These are phyloP conservation scores for Trametes meyenii DNA, from an alignment of 768 basidiomycete species.

Conservation along the genomic window DNA sequence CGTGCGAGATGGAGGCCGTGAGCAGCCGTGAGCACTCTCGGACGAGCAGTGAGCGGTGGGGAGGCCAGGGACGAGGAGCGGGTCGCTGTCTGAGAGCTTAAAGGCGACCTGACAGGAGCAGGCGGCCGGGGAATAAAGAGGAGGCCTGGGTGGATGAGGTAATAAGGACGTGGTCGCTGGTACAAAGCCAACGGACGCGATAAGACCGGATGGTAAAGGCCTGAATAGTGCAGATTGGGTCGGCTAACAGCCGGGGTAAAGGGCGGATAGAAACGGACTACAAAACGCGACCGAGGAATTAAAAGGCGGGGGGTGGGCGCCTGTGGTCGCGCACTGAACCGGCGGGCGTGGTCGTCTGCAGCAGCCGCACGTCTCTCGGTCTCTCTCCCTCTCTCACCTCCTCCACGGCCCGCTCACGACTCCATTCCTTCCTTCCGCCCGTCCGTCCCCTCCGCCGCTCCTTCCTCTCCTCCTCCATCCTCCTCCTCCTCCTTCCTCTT, in stretches of 20 bases:
- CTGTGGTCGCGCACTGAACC: no score
- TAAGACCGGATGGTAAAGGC: conserved; percentile 4
- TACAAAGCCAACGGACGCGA: not conserved
- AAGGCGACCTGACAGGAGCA: not conserved
- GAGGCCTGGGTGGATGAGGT: not conserved
- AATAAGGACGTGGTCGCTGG: conserved; percentile 1
- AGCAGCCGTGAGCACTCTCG: not conserved
- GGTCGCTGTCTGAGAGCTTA: not conserved
- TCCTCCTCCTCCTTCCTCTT: conserved; percentile 1
- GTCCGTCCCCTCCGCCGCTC: conserved; percentile 7
- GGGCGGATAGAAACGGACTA: not conserved
- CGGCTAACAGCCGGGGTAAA: conserved; percentile 7
- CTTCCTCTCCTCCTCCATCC: conserved; percentile 9
- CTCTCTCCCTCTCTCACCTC: not conserved
- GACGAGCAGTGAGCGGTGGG: not conserved
- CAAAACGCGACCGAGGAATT: not conserved
- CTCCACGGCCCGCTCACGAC: not conserved
- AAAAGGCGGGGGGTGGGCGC: not conserved
- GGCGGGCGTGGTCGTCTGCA: no score
- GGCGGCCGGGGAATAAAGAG: conserved; percentile 16
- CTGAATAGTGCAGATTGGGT: conserved; percentile 5
- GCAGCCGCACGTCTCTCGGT: not conserved
- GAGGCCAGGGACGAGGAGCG: no score
- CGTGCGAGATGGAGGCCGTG: not conserved
- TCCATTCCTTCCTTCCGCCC: conserved; percentile 16